Base-by-base conservation (phyloP, 1,284 basidiomycete species). In the Trichosporon ovoides region DNA sequence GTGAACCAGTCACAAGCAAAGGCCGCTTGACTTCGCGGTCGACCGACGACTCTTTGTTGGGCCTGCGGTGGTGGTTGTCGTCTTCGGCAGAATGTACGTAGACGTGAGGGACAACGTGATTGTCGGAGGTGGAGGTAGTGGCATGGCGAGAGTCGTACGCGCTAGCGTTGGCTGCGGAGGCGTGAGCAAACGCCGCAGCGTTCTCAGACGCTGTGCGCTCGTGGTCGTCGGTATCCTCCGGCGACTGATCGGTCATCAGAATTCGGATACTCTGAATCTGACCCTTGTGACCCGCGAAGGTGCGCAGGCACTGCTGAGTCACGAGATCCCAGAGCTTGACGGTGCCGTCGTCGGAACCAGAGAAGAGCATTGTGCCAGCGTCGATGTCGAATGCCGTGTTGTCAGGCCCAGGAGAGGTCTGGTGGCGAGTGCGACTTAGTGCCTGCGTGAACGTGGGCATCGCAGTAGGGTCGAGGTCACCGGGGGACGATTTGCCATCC, bases 321-420 rank as follows among this genome's bases (percentile, higher is more conserved):
- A 83, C 85, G 49, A 98, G 82, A 77, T 98, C 93, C 95, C 95
- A 99, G 2, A 99, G 83, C 58, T 88, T 87, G 75, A 98, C 92
- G 4, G 88, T 87, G 31, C 89, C 87, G 71, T 98, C 96, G 73
- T 98, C 95, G 7, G 91, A 94, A 1, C 90, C 92, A 7, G 93
- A 97, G 79, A 98, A 97, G 35, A 99, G 82, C 87, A 95, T 91
- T 77, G 93, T 91, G 46, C 91, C 89, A 1, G 84, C 82, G 60
- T 89, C 85, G 58, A 91, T 85, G 35, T 75, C 71, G 34, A 68
- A 55, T 7, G 64, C 54, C 1, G 49, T 34, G 40, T 53, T 55
- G 11, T 60, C 63, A 28, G 59, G 56, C 11, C 52, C 53, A 14
- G 59, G 53, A 34, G 57, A 55, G 2, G 34, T 37, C 3, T 51